These are phyloP conservation scores for Scenedesmus sp. DNA, from an alignment of 163 green algal species.

Conservation along the genomic window DNA sequence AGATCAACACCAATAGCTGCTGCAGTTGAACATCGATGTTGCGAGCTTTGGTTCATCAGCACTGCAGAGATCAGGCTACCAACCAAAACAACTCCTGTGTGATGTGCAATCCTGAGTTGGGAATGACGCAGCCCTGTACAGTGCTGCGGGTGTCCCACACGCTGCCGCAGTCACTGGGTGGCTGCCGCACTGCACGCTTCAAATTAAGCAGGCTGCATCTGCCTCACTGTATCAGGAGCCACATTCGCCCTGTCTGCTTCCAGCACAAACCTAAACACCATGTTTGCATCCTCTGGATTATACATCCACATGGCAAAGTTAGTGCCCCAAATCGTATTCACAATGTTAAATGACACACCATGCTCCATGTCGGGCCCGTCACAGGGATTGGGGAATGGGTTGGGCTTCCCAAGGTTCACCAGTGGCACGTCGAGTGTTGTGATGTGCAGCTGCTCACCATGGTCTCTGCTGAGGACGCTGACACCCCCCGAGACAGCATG, in stretches of 20 bases:
- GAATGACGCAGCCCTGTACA: too few relatives aligned
- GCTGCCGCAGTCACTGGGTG: too few relatives aligned
- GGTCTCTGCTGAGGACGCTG: slow-evolving; percentile 1
- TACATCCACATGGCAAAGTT: slow-evolving; percentile 47
- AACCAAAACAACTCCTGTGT: too few relatives aligned
- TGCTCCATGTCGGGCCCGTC: slow-evolving; percentile 41
- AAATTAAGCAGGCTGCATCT: background rate
- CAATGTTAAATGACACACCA: slow-evolving; percentile 43
- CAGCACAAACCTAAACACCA: slow-evolving; percentile 39
- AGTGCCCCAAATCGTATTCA: slow-evolving; percentile 51
- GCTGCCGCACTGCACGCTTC: background rate
- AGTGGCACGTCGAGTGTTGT: slow-evolving; percentile 14
- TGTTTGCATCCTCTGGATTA: slow-evolving; percentile 11
- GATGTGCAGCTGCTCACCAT: slow-evolving; percentile 18
- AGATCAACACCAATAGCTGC: too few relatives aligned
- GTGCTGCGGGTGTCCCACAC: background rate
- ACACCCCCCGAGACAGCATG: slow-evolving; percentile 63
- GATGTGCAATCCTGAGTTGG: too few relatives aligned
- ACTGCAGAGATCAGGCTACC: too few relatives aligned
- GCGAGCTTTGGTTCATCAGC: too few relatives aligned
- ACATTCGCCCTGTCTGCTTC: background rate
- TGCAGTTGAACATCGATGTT: too few relatives aligned
- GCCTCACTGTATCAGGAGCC: background rate
- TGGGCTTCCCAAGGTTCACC: slow-evolving; percentile 21
- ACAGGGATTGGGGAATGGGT: slow-evolving; percentile 26